phyloP scores from a whole-genome alignment of 2,329 filamentous ascomycete species.

The Ampelomyces quisqualis region DNA sequence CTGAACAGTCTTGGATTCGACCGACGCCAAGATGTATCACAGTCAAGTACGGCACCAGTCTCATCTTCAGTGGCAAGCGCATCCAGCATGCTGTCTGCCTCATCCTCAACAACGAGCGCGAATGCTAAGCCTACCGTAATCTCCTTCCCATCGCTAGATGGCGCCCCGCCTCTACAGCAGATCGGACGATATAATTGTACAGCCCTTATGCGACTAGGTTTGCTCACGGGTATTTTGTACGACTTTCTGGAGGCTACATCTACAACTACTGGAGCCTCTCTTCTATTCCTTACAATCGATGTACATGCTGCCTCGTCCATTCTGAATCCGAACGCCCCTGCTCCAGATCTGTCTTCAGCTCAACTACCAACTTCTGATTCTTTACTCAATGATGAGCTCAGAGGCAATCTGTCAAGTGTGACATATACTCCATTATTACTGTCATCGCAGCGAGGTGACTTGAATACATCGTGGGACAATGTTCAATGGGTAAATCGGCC shows the following conservation, averaged over 20 bases:
- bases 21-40: slow-evolving; percentile 14
- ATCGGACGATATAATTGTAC: slow-evolving; percentile 59
- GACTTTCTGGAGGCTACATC: slow-evolving; percentile 57
- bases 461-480: slow-evolving; percentile 61
- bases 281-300: slow-evolving; percentile 59
- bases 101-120: slow-evolving; percentile 11
- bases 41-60: slow-evolving; percentile 2
- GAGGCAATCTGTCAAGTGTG: slow-evolving; percentile 14
- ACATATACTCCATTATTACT: slow-evolving; percentile 58
- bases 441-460: slow-evolving; percentile 53
- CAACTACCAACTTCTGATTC: slow-evolving; percentile 47
- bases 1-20: slow-evolving; percentile 5
- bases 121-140: slow-evolving; percentile 17
- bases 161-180: slow-evolving; percentile 43
- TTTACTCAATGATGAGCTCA: background rate
- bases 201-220: slow-evolving; percentile 52
- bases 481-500: slow-evolving; percentile 46
- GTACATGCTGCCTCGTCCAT: slow-evolving; percentile 55
- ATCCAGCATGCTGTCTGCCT: background rate
- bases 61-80: slow-evolving; percentile 1
- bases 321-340: slow-evolving; percentile 44
- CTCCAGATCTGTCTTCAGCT: slow-evolving; percentile 44
- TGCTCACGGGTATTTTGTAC: slow-evolving; percentile 53
- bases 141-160: slow-evolving; percentile 22
- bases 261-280: slow-evolving; percentile 56